Conservation (phyloP, 2,329 filamentous ascomycete species). For the Coniochaeta sp. region DNA sequence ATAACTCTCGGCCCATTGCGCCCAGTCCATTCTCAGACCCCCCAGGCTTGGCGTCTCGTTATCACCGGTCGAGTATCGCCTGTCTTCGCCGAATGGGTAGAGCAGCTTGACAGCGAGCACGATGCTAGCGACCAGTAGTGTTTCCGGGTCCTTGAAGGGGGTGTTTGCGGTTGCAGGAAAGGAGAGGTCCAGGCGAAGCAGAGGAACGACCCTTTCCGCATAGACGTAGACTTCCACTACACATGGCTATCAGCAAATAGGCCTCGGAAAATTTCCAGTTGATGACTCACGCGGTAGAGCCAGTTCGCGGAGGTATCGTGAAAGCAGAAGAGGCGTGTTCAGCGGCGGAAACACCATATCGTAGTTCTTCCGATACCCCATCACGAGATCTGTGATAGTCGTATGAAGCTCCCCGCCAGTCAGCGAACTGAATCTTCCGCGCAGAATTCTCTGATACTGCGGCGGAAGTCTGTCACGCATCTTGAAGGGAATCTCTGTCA, state of each 20-base stretch:
- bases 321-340: slow-evolving; percentile 61
- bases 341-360: slow-evolving; percentile 65
- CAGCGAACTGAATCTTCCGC: slow-evolving; percentile 38
- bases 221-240: slow-evolving; percentile 58
- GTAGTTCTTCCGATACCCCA: slow-evolving; percentile 61
- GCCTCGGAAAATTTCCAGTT: too few species aligned
- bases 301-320: slow-evolving; percentile 63
- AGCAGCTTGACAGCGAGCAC: slow-evolving; percentile 72
- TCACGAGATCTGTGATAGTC: slow-evolving; percentile 52
- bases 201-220: slow-evolving; percentile 46
- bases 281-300: slow-evolving; percentile 60
- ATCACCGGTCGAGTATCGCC: slow-evolving; percentile 39
- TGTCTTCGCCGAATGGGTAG: slow-evolving; percentile 62
- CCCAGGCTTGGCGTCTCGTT: slow-evolving; percentile 49
- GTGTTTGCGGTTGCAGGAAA: slow-evolving; percentile 43
- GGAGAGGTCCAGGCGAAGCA: slow-evolving; percentile 45
- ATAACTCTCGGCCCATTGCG: slow-evolving; percentile 54
- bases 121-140: slow-evolving; percentile 62
- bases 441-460: slow-evolving; percentile 51
- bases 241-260: slow-evolving; percentile 17
- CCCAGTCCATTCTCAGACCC: slow-evolving; percentile 57
- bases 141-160: slow-evolving; percentile 62
- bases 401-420: slow-evolving; percentile 55
- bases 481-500: slow-evolving; percentile 50
- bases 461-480: slow-evolving; percentile 60